Conservation (phyloP, 768 basidiomycete genomes). For the Agaricus sinodeliciosus region DNA sequence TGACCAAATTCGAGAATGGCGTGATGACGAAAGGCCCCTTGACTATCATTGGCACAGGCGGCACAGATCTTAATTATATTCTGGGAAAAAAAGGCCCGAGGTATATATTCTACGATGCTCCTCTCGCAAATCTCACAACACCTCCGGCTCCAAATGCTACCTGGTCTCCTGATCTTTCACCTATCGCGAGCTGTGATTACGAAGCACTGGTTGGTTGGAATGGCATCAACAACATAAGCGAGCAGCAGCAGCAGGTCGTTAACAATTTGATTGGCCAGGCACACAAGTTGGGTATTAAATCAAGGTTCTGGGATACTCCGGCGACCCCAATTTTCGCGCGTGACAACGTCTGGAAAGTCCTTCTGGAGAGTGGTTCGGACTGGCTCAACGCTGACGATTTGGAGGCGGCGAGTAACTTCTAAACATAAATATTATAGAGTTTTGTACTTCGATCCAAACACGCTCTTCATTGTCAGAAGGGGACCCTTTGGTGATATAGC, state of each 20-base stretch:
- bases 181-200: conserved; percentile 46
- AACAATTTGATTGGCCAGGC: conserved; percentile 35
- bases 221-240: conserved; percentile 35
- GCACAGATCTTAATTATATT: conserved; percentile 41
- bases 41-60: conserved; percentile 45
- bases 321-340: conserved; percentile 39
- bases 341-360: conserved; percentile 35
- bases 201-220: conserved; percentile 38
- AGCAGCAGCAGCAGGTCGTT: conserved; percentile 31
- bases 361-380: conserved; percentile 37
- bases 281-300: conserved; percentile 34
- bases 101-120: conserved; percentile 48
- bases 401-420: conserved; percentile 31
- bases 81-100: conserved; percentile 33
- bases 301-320: conserved; percentile 50
- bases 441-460: conserved; percentile 27
- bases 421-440: conserved; percentile 8
- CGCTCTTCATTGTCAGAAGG: conserved; percentile 21
- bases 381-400: conserved; percentile 51
- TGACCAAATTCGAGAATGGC: conserved; percentile 40
- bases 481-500: conserved; percentile 17
- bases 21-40: conserved; percentile 21
- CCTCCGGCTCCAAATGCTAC: conserved; percentile 24
- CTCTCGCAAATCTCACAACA: conserved; percentile 31
- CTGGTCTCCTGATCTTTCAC: conserved; percentile 36